Base-by-base conservation (phyloP, 2,329 filamentous ascomycete genomes). In the Pezicula neosporulosa region DNA sequence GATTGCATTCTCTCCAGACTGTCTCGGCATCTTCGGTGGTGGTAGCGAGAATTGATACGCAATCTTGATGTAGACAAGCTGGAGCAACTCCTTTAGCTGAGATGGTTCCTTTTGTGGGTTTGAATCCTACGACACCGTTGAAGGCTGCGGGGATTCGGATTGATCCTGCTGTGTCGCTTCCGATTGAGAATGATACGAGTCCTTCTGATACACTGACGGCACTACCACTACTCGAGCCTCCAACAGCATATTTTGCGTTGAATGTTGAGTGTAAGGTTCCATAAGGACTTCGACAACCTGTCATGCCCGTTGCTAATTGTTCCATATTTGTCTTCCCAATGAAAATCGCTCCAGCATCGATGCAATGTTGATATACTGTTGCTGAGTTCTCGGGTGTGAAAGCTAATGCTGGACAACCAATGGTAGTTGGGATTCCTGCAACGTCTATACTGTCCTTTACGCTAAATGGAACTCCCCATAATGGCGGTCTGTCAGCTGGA, bases 241-340 rank as follows among this genome's bases (percentile, higher is more conserved):
- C 79, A 16, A 75, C 75, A 21, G 80, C 74, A 50, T 76, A 73
- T n/a, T 70, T 61, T 42, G 68, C 65, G 58, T 73, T 69, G 56
- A 70, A 78, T 5, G 75, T 72, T 28, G 74, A 78, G 47, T 74
- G 70, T 6, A 76, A 69, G 10, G 69, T 72, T 2, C 78, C 78
- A 52, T 75, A 80, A 0, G 77, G 76, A 39, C 74, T 78, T 43
- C 78, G 71, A 47, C 77, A 81, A 12, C 81, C 82, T 18, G 73
- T 76, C 19, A 82, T 69, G 2, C 78, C 78, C 1, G 78, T 81
- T 6, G 77, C 78, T 12, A 82, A 68, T 55, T 81, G 78, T 53
- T 82, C 78, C 46, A 82, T 68, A 53, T 75, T 75, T 16, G 70
- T 73, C 61, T 84, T 85, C 28, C 82, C 81, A 43, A 84, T 70